A percentile compares a stretch with the other conserved stretches of the same genome.
These are phyloP conservation scores for Fusarium buxicola DNA, from an alignment of 2,329 filamentous ascomycete species.

Conservation along the genomic window DNA sequence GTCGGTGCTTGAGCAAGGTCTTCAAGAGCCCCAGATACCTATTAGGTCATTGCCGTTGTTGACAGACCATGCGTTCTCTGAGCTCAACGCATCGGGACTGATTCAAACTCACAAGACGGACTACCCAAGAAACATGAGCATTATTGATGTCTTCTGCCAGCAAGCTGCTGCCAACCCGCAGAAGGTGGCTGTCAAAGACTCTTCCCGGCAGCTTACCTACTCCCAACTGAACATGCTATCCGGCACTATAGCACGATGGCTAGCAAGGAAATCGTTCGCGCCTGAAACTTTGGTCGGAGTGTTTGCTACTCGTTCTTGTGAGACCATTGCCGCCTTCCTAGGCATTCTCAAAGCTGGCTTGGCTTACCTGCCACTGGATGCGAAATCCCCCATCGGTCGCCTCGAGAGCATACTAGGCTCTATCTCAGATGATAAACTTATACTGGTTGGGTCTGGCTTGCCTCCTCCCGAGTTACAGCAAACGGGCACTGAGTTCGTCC, in stretches of 20 bases:
- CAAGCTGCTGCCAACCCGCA: background rate
- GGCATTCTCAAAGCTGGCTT: constrained; percentile 44
- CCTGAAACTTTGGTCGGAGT: constrained; percentile 39
- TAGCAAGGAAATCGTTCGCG: too few species aligned
- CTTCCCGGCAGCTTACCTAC: constrained; percentile 15
- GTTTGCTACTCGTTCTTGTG: constrained; percentile 36
- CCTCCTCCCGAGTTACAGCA: too few species aligned
- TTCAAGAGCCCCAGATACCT: constrained; percentile 19
- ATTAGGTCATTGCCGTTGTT: constrained; percentile 17
- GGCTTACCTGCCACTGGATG: constrained; percentile 44
- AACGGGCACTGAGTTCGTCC: too few species aligned
- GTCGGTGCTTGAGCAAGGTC: constrained; percentile 19
- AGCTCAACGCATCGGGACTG: constrained; percentile 31
- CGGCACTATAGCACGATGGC: too few species aligned
- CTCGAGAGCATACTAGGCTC: constrained; percentile 29
- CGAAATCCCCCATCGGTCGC: constrained; percentile 24
- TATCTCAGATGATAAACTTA: too few species aligned
- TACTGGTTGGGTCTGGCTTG: too few species aligned
- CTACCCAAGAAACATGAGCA: constrained; percentile 36
- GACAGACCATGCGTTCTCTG: background rate
- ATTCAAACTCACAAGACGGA: constrained; percentile 22
- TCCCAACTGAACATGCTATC: too few species aligned
- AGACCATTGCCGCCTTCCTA: constrained; percentile 37
- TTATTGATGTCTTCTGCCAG: constrained; percentile 16
- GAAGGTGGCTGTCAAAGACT: background rate